phyloP scores from a whole-genome alignment of 768 basidiomycete genomes.

The Collybiopsis luxurians region DNA sequence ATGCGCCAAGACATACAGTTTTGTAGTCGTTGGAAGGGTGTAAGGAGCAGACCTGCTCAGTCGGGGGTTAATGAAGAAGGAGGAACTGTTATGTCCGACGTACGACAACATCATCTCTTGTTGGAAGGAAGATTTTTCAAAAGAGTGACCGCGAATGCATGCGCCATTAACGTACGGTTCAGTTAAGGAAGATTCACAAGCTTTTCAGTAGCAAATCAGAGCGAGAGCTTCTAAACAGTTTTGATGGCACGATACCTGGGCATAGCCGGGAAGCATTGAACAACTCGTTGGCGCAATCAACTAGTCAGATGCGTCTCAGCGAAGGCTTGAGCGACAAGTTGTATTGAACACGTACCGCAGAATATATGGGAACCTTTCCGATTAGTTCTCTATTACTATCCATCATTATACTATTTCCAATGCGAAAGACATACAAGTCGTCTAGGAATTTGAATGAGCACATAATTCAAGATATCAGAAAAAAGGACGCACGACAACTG shows the following conservation, averaged over 20 bases:
- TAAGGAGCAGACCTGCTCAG: slow-evolving; percentile 67
- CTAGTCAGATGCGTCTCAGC: slow-evolving; percentile 30
- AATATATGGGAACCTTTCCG: slow-evolving; percentile 81
- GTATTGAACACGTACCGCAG: slow-evolving; percentile 49
- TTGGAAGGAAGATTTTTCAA: not conserved
- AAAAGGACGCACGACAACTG: slow-evolving; percentile 73
- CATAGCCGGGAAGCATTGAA: slow-evolving; percentile 78
- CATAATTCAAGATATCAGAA: not conserved
- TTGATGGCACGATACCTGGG: slow-evolving; percentile 51
- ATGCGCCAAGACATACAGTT: slow-evolving; percentile 55
- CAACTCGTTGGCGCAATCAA: slow-evolving; percentile 82
- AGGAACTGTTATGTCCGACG: slow-evolving; percentile 16
- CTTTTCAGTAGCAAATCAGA: slow-evolving; percentile 29
- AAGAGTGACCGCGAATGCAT: not conserved
- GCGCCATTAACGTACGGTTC: slow-evolving; percentile 58
- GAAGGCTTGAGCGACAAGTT: not conserved
- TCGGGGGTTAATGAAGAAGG: slow-evolving; percentile 2
- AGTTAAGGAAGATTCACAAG: slow-evolving; percentile 75
- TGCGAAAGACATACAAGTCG: slow-evolving; percentile 21
- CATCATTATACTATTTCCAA: slow-evolving; percentile 1
- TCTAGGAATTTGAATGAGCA: slow-evolving; percentile 7
- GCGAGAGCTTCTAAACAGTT: not conserved
- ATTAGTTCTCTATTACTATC: slow-evolving; percentile 7
- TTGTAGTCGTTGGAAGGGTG: slow-evolving; percentile 91
- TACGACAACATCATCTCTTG: slow-evolving; percentile 64